Evolutionary conservation across 2,329 filamentous ascomycete genomes (phyloP).

Genomic region (Chrysoporthe austroafricana): DNA sequence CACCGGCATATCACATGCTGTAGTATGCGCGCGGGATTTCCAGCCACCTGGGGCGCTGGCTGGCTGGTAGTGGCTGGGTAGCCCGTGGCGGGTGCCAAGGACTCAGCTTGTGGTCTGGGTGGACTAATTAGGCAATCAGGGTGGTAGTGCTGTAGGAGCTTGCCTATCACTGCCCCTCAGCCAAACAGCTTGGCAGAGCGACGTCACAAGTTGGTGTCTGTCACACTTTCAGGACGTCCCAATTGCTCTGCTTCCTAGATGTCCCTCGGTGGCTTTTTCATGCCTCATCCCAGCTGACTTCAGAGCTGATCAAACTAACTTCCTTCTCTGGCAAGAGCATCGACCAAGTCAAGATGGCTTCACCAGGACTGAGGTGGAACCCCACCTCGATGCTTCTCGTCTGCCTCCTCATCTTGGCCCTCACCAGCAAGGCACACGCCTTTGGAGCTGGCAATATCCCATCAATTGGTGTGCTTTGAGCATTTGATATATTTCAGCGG

Average conservation of each 20-base stretch:
- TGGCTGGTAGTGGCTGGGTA: not conserved
- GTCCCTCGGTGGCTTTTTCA: not conserved
- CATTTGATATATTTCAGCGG: not conserved
- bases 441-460: conserved; percentile 75
- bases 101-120: not conserved
- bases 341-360: conserved; percentile 47
- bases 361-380: conserved; percentile 51
- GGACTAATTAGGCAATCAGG: not conserved
- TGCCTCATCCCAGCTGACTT: not conserved
- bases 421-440: conserved; percentile 59
- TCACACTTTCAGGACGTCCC: not conserved
- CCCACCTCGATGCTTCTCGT: conserved; percentile 52
- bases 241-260: not conserved
- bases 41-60: too few species aligned
- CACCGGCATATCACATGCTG: too few species aligned
- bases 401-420: conserved; percentile 56
- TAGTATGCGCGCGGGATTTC: too few species aligned
- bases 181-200: conserved; percentile 1
- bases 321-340: not conserved
- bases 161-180: not conserved
- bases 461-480: conserved; percentile 49
- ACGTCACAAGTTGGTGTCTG: conserved; percentile 1
- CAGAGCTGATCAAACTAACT: not conserved
- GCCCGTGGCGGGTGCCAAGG: not conserved
- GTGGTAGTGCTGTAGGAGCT: not conserved